Conservation (phyloP, 495 filamentous ascomycete genomes). For the Poronia punctata region DNA sequence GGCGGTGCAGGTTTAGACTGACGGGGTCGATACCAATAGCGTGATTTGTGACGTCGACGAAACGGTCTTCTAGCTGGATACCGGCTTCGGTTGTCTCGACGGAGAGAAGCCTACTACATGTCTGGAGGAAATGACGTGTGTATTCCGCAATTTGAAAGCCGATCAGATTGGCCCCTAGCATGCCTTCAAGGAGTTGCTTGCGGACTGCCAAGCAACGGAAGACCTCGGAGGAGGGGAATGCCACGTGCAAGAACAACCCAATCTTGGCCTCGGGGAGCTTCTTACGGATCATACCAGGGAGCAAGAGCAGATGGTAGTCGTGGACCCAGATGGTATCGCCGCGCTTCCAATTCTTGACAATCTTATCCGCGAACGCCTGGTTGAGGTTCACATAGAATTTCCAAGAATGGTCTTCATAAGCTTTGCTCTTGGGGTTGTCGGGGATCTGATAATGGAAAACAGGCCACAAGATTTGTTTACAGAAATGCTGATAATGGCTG, state of each 20-base stretch:
- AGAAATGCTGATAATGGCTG: conserved; percentile 88
- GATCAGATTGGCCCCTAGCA: conserved; percentile 83
- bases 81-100: conserved; percentile 84
- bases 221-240: conserved; percentile 91
- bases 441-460: conserved; percentile 96
- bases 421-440: conserved; percentile 95
- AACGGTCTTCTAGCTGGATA: conserved; percentile 83
- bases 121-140: conserved; percentile 86
- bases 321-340: conserved; percentile 90
- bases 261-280: conserved; percentile 84
- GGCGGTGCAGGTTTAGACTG: conserved; percentile 63
- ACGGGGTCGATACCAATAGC: conserved; percentile 81
- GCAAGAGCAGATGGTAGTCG: conserved; percentile 88
- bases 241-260: conserved; percentile 89
- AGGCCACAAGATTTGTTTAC: conserved; percentile 84
- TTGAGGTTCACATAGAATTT: conserved; percentile 87
- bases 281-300: conserved; percentile 85
- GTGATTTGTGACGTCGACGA: conserved; percentile 72
- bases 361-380: conserved; percentile 81
- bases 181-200: conserved; percentile 78
- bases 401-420: conserved; percentile 94
- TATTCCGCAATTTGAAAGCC: conserved; percentile 92
- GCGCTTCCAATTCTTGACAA: conserved; percentile 83
- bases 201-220: conserved; percentile 84
- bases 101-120: conserved; percentile 77